Evolutionary conservation across 495 filamentous ascomycete genomes (phyloP).

Genomic region (Podospora anserina): DNA sequence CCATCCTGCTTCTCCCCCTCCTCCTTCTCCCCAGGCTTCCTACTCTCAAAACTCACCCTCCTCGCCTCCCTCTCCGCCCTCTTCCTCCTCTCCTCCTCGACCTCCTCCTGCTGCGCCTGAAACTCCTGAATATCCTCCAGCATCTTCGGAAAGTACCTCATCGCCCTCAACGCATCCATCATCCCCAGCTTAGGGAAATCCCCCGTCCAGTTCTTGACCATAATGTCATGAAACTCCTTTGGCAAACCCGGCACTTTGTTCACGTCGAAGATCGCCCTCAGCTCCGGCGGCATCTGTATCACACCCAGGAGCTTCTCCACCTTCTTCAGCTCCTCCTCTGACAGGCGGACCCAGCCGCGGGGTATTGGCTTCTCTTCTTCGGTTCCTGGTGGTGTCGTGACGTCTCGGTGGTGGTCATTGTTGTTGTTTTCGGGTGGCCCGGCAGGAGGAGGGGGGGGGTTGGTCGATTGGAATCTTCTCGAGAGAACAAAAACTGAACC

Average conservation of each 20-base stretch:
- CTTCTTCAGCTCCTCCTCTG: conserved; percentile 27
- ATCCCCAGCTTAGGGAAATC: conserved; percentile 53
- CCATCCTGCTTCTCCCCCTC: conserved; percentile 19
- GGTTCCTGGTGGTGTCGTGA: conserved; percentile 1
- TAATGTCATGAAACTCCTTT: conserved; percentile 28
- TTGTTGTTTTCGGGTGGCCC: conserved; percentile 1
- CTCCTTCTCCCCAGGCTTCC: conserved; percentile 21
- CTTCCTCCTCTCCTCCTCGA: conserved; percentile 7
- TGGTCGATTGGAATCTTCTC: conserved; percentile 29
- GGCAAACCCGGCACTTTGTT: conserved; percentile 32
- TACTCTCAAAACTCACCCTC: conserved; percentile 1
- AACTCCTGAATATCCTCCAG: conserved; percentile 12
- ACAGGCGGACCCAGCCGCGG: conserved; percentile 38
- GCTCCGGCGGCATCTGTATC: not conserved
- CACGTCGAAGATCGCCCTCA: conserved; percentile 11
- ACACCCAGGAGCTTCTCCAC: conserved; percentile 7
- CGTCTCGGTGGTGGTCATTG: no score
- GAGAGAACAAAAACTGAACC: conserved; percentile 7
- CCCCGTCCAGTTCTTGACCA: conserved; percentile 53
- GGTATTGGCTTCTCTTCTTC: conserved; percentile 16
- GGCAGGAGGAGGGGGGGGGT: not conserved
- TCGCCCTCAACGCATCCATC: conserved; percentile 52
- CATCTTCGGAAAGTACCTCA: conserved; percentile 13
- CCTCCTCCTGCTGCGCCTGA: not conserved
- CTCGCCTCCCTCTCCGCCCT: conserved; percentile 17